Conservation (phyloP, 2,329 filamentous ascomycete species). For the Pseudopyricularia cyperi region DNA sequence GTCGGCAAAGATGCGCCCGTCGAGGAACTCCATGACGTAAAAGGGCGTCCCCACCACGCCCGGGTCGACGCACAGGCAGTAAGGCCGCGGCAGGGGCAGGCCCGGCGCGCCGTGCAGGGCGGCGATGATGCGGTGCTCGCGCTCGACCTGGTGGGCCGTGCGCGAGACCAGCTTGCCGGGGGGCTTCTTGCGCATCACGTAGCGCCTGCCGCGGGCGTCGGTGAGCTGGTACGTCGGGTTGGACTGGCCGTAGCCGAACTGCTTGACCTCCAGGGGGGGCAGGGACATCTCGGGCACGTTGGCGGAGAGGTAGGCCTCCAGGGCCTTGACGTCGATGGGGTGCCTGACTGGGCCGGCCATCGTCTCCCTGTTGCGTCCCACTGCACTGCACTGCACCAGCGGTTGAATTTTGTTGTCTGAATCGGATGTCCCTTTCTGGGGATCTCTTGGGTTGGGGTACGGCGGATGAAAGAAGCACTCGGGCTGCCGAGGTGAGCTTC, state of each 20-base stretch:
- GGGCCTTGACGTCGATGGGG: slow-evolving; percentile 67
- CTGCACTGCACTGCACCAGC: too few species aligned
- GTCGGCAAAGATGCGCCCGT: slow-evolving; percentile 88
- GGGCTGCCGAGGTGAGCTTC: too few species aligned
- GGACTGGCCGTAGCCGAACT: slow-evolving; percentile 96
- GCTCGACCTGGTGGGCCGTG: slow-evolving; percentile 91
- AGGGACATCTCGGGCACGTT: slow-evolving; percentile 69
- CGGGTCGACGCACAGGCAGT: slow-evolving; percentile 75
- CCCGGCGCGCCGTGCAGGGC: slow-evolving; percentile 59
- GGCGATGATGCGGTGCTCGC: slow-evolving; percentile 83
- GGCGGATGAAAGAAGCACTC: too few species aligned
- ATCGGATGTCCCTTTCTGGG: too few species aligned
- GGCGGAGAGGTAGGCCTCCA: slow-evolving; percentile 65
- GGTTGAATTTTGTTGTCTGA: too few species aligned
- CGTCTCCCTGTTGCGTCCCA: too few species aligned
- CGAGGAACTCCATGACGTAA: slow-evolving; percentile 94
- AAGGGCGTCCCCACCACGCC: slow-evolving; percentile 77
- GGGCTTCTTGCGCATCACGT: slow-evolving; percentile 94
- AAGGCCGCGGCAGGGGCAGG: slow-evolving; percentile 74
- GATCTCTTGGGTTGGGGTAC: too few species aligned
- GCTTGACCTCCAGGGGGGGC: slow-evolving; percentile 74
- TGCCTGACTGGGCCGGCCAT: slow-evolving; percentile 88
- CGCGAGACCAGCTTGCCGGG: slow-evolving; percentile 88
- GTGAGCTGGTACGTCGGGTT: slow-evolving; percentile 95
- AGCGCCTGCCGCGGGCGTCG: slow-evolving; percentile 51